These are phyloP conservation scores for Boletus chippewaensis DNA, from an alignment of 1,284 basidiomycete genomes.

Conservation along the genomic window DNA sequence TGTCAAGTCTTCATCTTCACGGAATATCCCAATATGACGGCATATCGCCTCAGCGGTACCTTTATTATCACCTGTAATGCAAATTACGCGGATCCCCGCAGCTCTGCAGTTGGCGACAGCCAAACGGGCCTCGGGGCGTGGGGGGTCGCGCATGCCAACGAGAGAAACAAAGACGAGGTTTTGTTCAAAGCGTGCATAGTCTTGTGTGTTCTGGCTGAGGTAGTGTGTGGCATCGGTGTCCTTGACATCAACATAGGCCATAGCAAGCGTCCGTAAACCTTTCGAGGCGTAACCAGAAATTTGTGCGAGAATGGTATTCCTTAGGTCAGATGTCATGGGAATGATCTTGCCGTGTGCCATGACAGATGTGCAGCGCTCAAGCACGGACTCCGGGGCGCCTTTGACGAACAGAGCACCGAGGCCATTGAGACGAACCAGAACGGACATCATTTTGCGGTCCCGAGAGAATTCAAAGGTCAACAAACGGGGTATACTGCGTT, in stretches of 20 bases:
- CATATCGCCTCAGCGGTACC: slow-evolving; percentile 97
- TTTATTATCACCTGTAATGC: slow-evolving; percentile 99
- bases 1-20: slow-evolving; percentile 70
- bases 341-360: slow-evolving; percentile 62
- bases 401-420: slow-evolving; percentile 79
- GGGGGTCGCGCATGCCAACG: slow-evolving; percentile 97
- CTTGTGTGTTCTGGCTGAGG: slow-evolving; percentile 66
- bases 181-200: slow-evolving; percentile 87
- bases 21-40: slow-evolving; percentile 92
- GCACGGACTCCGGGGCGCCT: slow-evolving; percentile 91
- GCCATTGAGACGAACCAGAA: slow-evolving; percentile 65
- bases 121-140: slow-evolving; percentile 84
- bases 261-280: slow-evolving; percentile 86
- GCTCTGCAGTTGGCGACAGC: slow-evolving; percentile 88
- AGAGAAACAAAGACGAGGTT: slow-evolving; percentile 91
- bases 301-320: slow-evolving; percentile 55
- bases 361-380: slow-evolving; percentile 80
- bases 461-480: slow-evolving; percentile 96
- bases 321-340: slow-evolving; percentile 59
- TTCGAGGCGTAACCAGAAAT: slow-evolving; percentile 70
- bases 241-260: slow-evolving; percentile 80
- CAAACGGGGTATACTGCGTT: slow-evolving; percentile 68
- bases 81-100: slow-evolving; percentile 94
- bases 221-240: slow-evolving; percentile 79
- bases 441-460: slow-evolving; percentile 99